Evolutionary conservation across 2,329 filamentous ascomycete genomes (phyloP), one percentile per base, ranked within the genome.

Genomic region (Dothistroma pini): DNA sequence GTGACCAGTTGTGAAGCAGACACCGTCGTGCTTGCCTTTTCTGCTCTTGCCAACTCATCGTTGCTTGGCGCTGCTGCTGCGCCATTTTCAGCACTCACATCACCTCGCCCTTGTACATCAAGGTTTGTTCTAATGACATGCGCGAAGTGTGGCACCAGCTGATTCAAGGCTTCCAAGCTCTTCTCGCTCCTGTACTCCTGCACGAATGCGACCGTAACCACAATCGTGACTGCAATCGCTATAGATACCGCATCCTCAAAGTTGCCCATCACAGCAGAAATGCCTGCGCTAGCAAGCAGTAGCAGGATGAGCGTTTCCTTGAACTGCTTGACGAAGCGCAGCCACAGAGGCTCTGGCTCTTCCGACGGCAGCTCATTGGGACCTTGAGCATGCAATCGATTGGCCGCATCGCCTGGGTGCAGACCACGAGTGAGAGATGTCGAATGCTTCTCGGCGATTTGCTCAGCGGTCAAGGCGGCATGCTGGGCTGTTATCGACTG

Each of bases 161-260:
- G 91, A 72, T 90, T 97, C 68, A 99, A 80, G 21, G 95, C 95
- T 76, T 99, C 95, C 67, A 99, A 86, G 2, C 93, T 97, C 77
- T 99, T 96, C 75, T 99, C 95, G 8, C 95, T 97, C 61, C 95
- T 84, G 75, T 99, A 99, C 77, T 99, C 95, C 74, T 99, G 95
- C 56, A 97, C 86, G 69, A 99, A 99, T 1, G 93, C 95, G 48
- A 99, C 95, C 0, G 89, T 89, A 25, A 99, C 93, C 6, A 99
- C 95, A 69, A 99, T 99, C 29, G 93, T 96, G 22, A 99, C 95
- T 1, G 95, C 95, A 34, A 96, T 87, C 0, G 93, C 90, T 72
- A 99, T 99, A 76, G 93, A 97, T 70, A 99, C 79, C 6, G 93
- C 93, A 78, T 99, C 96, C 70, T 97, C 93, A 72, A 88, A 87